Evolutionary conservation across 2,329 filamentous ascomycete species (phyloP), one percentile per base, ranked within the genome.

Genomic region (Penicillium hordei): DNA sequence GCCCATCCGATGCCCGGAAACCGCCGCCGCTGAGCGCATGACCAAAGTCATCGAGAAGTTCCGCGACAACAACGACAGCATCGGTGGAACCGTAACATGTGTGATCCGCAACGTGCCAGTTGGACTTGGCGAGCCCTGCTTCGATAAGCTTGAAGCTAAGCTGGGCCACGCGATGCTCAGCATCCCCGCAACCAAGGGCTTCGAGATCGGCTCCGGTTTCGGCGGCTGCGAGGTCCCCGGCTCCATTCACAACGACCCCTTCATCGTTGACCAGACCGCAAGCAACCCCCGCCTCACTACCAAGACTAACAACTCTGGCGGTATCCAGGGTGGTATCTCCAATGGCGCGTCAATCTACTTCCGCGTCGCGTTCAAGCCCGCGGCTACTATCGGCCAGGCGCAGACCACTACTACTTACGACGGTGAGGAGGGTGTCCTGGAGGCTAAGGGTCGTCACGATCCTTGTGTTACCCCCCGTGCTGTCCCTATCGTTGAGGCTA

Each of bases 271-370:
- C 15, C 59, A 61, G 42, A 64, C 62, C 10, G 63, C 66, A 44
- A 61, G 60, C 29, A 45, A 57, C 21, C 85, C 89, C 19, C 83
- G 81, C 61, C 83, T 97, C 52, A 88, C 87, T 9, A 97, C 93
- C 55, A 90, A 89, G 80, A 97, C 93, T 27, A 97, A 97, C 81
- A 92, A 96, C 81, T 93, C 89, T 2, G 93, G 93, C 13, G 94
- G 93, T 63, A 91, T 97, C 66, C 93, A 97, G 79, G 94, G 93
- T 43, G 93, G 93, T 52, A 97, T 97, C 76, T 89, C 89, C 50
- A 97, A 97, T 76, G 94, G 93, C 57, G 90, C 91, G 38, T 89
- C 88, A 58, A 91, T 97, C 78, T 97, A 94, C 83, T 97, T 97
- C 85, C 87, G 89, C 50, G 88, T 96, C 5, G 93, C 86, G 17